Evolutionary conservation across 78 protist genomes (phyloP), one percentile per base, ranked within the genome.

Genomic region (Dictyostelium brefeldianum): DNA sequence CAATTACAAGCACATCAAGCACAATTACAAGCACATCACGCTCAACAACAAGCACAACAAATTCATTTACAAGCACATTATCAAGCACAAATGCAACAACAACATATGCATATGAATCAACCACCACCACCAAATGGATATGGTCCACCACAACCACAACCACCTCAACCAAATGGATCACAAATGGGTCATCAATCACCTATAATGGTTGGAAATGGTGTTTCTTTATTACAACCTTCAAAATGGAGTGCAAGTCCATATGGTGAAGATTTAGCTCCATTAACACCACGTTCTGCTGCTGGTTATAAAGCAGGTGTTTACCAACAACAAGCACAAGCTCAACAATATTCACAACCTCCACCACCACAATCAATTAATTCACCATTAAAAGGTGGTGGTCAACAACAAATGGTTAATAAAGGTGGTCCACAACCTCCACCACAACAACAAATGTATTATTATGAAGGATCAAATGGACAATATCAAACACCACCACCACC

Each of bases 191-290:
- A 31, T 27, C 73, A 36, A 10, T 71, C 57, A 25, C 43, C 47
- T 17, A 22, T 47, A 10, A 25, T 50, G 27, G 46, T 25, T 27
- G 29, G 70, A 47, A 62, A 81, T 48, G 77, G 77, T 20, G 25
- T 48, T 57, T 29, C 83, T 20, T 17, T 57, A 78, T 29, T 78
- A 5, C 83, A 78, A 56, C 83, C 67, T 36, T 18, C 83, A 36
- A 51, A 78, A 78, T 57, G 71, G 81, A 75, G 27, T 75, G 20
- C 43, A 15, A n/a, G 75, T 27, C 17, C 69, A 20, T 71, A 71
- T 46, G 91, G 75, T 8, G 59, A 50, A 1, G 91, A 83, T 27
- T 18, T 83, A 9, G 91, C 91, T 17, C 91, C 91, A 12, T 67
- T 83, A 9, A 83, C 91, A 56, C 91, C 91, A 53, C 31, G 91